A percentile compares a stretch with the other conserved stretches of the same genome.
These are phyloP conservation scores for Melanogaster broomeanus DNA, from an alignment of 768 basidiomycete genomes.

Conservation along the genomic window DNA sequence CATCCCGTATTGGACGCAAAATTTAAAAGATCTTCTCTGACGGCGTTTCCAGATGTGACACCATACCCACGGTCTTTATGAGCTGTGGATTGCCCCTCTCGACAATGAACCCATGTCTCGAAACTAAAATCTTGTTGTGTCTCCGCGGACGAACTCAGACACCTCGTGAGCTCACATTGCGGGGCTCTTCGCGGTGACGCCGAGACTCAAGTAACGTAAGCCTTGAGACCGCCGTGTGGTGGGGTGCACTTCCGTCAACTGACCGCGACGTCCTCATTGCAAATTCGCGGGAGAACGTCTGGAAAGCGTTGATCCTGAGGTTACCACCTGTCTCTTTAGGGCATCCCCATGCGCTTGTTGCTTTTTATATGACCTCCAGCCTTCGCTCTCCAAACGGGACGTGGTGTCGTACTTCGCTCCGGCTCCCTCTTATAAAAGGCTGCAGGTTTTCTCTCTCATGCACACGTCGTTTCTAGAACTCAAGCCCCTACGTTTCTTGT, in stretches of 20 bases:
- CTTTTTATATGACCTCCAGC: neutral
- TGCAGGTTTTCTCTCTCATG: neutral
- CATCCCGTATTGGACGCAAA: neutral
- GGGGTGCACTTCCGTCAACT: neutral
- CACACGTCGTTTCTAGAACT: neutral
- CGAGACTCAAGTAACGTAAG: neutral
- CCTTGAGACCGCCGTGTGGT: neutral
- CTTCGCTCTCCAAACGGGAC: neutral
- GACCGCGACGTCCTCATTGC: neutral
- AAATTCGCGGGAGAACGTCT: neutral
- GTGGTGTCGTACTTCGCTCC: neutral
- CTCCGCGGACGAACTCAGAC: constrained; percentile 18
- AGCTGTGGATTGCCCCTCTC: neutral
- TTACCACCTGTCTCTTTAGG: neutral
- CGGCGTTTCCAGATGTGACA: neutral
- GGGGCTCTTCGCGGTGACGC: too few species aligned
- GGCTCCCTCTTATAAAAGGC: constrained; percentile 19
- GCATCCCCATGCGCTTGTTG: neutral
- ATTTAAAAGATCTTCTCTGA: neutral
- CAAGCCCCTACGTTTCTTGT: neutral
- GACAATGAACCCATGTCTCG: neutral
- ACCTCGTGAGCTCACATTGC: neutral
- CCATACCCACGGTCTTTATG: neutral
- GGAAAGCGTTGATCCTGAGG: neutral
- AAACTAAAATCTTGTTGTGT: neutral